phyloP scores from a whole-genome alignment of 2,329 filamentous ascomycete genomes.

The Sporothrix schenckii region DNA sequence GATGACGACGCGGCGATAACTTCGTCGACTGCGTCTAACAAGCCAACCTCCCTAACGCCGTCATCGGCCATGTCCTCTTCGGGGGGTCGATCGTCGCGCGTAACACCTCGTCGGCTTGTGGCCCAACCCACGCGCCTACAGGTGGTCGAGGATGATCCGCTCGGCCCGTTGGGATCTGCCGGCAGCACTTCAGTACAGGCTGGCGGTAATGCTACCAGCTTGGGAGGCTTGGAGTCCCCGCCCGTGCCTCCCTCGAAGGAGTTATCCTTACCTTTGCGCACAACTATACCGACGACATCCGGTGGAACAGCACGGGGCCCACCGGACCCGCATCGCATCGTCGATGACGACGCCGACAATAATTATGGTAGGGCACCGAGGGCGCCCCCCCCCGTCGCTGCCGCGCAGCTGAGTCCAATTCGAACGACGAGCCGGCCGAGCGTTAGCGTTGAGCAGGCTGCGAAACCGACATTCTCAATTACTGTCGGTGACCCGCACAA shows the following conservation, averaged over 20 bases:
- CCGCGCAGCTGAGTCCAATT: constrained; percentile 56
- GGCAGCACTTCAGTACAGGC: constrained; percentile 40
- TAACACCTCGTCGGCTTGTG: constrained; percentile 64
- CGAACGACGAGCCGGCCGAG: constrained; percentile 68
- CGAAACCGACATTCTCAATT: constrained; percentile 89
- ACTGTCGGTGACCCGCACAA: constrained; percentile 95
- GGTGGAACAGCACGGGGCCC: constrained; percentile 46
- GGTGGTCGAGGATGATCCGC: constrained; percentile 72
- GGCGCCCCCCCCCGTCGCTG: constrained; percentile 66
- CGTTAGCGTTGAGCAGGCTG: constrained; percentile 87
- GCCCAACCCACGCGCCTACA: constrained; percentile 78
- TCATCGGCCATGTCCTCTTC: constrained; percentile 40
- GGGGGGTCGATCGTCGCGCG: constrained; percentile 49
- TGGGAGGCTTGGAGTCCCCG: constrained; percentile 48
- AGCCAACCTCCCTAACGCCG: constrained; percentile 35
- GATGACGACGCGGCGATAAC: constrained; percentile 37
- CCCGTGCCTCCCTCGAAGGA: constrained; percentile 72
- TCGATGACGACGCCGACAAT: constrained; percentile 69
- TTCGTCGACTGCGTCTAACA: constrained; percentile 42
- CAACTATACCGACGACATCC: constrained; percentile 54
- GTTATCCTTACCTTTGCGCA: constrained; percentile 61
- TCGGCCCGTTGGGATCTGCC: constrained; percentile 72
- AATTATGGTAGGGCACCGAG: constrained; percentile 58
- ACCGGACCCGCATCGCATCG: constrained; percentile 66
- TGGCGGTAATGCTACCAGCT: constrained; percentile 29